Percentiles rank a stretch among this genome's conserved stretches.
phyloP scores from a whole-genome alignment of 176 grass and related monocot species.

The Saccharum officinarum region DNA sequence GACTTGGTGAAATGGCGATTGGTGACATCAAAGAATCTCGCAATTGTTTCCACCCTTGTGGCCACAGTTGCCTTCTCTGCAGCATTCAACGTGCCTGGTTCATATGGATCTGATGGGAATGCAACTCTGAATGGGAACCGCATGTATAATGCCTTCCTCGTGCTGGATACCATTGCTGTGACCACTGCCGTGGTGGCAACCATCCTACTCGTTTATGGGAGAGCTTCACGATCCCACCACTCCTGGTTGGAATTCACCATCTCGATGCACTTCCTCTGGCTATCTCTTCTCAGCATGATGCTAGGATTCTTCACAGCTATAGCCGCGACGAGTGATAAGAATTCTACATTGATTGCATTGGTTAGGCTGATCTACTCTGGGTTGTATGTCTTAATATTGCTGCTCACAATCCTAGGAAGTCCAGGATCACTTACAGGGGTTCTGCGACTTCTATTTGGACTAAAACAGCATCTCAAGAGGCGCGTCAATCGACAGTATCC shows the following conservation, averaged over 20 bases:
- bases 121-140: slow-evolving; percentile 27
- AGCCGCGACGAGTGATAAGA: neutral
- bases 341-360: neutral
- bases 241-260: slow-evolving; percentile 39
- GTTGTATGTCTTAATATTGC: neutral
- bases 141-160: slow-evolving; percentile 36
- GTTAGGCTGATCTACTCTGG: neutral
- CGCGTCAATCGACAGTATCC: slow-evolving; percentile 25
- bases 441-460: neutral
- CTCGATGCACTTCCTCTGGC: slow-evolving; percentile 41
- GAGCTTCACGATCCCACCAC: neutral
- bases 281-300: slow-evolving; percentile 48
- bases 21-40: slow-evolving; percentile 35
- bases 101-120: slow-evolving; percentile 42
- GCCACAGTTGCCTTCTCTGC: slow-evolving; percentile 24
- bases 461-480: neutral
- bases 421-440: neutral
- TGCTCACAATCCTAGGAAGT: neutral
- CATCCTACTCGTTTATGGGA: neutral
- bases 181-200: slow-evolving; percentile 33
- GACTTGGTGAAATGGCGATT: slow-evolving; percentile 48
- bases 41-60: slow-evolving; percentile 43
- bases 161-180: slow-evolving; percentile 44
- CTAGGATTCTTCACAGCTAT: slow-evolving; percentile 41
- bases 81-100: slow-evolving; percentile 50